Percentiles rank a stretch among this genome's conserved stretches.
These are phyloP conservation scores for Naganishia vishniacii DNA, from an alignment of 768 basidiomycete species.

Conservation along the genomic window DNA sequence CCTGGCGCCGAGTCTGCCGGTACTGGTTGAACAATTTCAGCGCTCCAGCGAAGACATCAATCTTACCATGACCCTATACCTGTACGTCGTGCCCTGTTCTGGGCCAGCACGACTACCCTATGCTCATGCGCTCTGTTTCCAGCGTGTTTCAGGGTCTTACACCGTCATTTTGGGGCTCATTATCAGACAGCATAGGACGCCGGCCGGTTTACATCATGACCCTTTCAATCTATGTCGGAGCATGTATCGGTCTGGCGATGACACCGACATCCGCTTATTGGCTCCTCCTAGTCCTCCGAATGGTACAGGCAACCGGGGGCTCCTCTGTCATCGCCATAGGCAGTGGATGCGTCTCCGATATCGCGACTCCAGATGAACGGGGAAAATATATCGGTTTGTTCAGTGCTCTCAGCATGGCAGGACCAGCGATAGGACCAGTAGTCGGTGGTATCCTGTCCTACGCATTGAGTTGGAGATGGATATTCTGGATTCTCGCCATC, in stretches of 20 bases:
- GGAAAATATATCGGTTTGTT: conserved; percentile 70
- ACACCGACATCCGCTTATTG: conserved; percentile 63
- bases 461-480: conserved; percentile 59
- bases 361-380: conserved; percentile 65
- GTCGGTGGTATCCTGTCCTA: conserved; percentile 55
- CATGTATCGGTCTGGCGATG: conserved; percentile 62
- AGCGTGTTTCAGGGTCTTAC: conserved; percentile 47
- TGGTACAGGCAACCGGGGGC: conserved; percentile 70
- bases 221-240: conserved; percentile 59
- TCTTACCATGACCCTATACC: conserved; percentile 71
- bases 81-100: conserved; percentile 43
- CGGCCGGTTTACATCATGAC: conserved; percentile 54
- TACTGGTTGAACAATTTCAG: conserved; percentile 59
- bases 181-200: conserved; percentile 52
- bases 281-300: conserved; percentile 72
- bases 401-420: conserved; percentile 39
- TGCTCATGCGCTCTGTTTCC: not conserved
- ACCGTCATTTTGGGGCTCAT: conserved; percentile 62
- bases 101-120: not conserved
- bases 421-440: conserved; percentile 53
- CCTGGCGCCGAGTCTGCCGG: conserved; percentile 73
- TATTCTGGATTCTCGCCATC: conserved; percentile 46
- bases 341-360: conserved; percentile 75
- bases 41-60: conserved; percentile 69
- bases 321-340: conserved; percentile 73